These are phyloP conservation scores for Fusarium ambrosium DNA, from an alignment of 2,329 filamentous ascomycete species.

Conservation along the genomic window DNA sequence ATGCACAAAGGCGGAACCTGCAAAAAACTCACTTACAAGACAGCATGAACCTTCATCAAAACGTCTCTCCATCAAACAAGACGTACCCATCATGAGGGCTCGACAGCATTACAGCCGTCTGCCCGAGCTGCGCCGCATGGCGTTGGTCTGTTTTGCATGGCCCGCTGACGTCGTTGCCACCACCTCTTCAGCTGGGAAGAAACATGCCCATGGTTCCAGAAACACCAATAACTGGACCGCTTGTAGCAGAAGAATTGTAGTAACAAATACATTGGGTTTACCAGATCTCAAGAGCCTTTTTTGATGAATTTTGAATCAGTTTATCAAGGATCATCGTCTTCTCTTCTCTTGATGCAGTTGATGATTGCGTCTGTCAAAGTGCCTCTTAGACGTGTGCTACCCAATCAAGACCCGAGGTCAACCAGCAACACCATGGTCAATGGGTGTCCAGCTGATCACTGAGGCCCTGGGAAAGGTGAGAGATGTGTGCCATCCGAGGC, in stretches of 20 bases:
- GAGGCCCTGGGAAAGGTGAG: background rate
- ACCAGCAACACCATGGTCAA: background rate
- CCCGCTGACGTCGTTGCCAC: slow-evolving; percentile 11
- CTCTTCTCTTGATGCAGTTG: background rate
- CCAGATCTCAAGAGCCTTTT: background rate
- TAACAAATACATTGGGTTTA: background rate
- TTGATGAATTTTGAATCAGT: background rate
- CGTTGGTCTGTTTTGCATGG: background rate
- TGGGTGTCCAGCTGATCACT: background rate
- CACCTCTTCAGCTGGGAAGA: slow-evolving; percentile 1
- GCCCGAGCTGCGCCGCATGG: slow-evolving; percentile 5
- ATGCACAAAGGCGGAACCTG: slow-evolving; percentile 4
- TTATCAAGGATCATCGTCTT: background rate
- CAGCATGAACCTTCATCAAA: slow-evolving; percentile 5
- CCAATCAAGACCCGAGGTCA: background rate
- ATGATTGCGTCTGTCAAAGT: background rate
- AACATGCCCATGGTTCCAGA: background rate
- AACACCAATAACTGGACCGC: background rate
- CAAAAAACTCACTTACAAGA: slow-evolving; percentile 4
- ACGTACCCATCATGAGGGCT: background rate
- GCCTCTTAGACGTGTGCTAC: background rate
- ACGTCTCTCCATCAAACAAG: background rate
- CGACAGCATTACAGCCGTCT: background rate
- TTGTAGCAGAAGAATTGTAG: background rate
- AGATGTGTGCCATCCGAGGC: slow-evolving; percentile 6